phyloP scores from a whole-genome alignment of 345 rosid species.

The Arabidopsis suecica region DNA sequence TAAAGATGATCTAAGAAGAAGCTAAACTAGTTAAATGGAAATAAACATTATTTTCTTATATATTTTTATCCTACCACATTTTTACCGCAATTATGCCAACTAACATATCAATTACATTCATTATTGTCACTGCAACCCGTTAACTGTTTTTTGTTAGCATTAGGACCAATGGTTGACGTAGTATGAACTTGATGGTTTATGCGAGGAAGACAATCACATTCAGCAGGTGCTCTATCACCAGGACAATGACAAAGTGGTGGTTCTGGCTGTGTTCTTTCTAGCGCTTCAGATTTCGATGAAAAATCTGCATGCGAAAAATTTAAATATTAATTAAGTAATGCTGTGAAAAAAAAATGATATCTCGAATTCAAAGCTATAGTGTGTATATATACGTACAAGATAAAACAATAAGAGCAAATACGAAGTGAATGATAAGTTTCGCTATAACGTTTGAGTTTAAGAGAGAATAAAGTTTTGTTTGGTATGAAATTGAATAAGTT shows the following conservation, averaged over 20 bases:
- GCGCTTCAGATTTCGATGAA: background rate
- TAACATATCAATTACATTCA: background rate
- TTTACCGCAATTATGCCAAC: background rate
- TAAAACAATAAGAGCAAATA: background rate
- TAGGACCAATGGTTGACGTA: background rate
- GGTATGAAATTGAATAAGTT: background rate
- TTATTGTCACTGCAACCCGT: background rate
- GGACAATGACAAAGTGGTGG: background rate
- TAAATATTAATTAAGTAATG: background rate
- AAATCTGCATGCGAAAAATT: background rate
- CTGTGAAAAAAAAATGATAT: background rate
- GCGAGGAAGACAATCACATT: background rate
- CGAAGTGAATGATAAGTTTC: background rate
- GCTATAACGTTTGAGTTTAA: background rate
- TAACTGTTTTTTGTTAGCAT: background rate
- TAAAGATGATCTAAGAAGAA: too few relatives aligned
- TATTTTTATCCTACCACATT: background rate
- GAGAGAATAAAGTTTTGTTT: background rate
- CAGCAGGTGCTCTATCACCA: background rate
- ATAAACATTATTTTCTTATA: too few relatives aligned
- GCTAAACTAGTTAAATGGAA: too few relatives aligned
- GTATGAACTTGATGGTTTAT: background rate
- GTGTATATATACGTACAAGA: background rate
- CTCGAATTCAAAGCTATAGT: background rate
- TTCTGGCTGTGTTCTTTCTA: background rate